phyloP scores from a whole-genome alignment of 257 asterid genomes.

The Solanum appendiculatum region DNA sequence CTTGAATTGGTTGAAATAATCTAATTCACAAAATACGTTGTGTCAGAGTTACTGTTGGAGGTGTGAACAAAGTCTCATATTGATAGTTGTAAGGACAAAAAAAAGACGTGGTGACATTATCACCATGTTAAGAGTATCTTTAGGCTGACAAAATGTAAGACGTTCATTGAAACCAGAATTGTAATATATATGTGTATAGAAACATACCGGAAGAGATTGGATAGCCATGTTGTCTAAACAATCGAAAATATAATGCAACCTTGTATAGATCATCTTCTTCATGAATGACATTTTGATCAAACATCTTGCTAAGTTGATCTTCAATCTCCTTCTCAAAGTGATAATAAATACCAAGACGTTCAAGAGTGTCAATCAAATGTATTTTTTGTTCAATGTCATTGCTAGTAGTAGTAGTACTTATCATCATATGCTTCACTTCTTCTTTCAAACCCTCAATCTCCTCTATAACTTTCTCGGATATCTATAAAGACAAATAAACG shows the following conservation, averaged over 20 bases:
- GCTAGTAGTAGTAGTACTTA: neutral
- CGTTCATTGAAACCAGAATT: neutral
- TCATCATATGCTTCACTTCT: neutral
- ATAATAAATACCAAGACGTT: constrained; percentile 3
- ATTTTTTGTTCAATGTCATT: neutral
- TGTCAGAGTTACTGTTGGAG: neutral
- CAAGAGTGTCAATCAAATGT: neutral
- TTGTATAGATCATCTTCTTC: neutral
- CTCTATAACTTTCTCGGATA: neutral
- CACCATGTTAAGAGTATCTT: neutral
- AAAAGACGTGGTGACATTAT: too few species aligned
- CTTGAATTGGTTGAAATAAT: neutral
- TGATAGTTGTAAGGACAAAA: too few species aligned
- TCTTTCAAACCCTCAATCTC: constrained; percentile 1
- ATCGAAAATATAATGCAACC: neutral
- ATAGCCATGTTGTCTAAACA: constrained; percentile 10
- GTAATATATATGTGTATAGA: neutral
- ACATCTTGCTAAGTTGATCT: neutral
- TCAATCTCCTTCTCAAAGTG: constrained; percentile 1
- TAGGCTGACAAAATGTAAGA: neutral
- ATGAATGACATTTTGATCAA: neutral
- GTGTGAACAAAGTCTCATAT: neutral
- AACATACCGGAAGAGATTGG: constrained; percentile 3
- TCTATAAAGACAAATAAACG: neutral
- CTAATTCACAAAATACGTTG: neutral